Evolutionary conservation across 1,284 basidiomycete genomes (phyloP).

Genomic region (Sporisorium exsertum): DNA sequence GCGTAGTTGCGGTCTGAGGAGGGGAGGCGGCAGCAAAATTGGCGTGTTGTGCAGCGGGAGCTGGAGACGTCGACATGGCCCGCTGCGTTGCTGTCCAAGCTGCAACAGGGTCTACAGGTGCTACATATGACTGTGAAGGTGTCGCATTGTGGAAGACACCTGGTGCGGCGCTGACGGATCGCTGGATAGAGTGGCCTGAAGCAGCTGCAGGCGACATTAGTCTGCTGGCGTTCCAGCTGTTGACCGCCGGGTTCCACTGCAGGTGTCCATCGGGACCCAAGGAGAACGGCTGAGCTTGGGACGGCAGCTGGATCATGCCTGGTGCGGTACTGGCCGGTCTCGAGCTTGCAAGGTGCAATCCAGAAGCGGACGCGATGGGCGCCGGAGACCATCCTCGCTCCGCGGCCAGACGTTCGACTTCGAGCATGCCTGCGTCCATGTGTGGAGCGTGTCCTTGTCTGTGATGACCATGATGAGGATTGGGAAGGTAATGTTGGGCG

Average conservation of each 20-base stretch:
- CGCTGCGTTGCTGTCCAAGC: conserved; percentile 40
- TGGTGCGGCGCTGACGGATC: conserved; percentile 53
- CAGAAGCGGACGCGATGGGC: conserved; percentile 21
- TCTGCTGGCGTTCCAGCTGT: conserved; percentile 45
- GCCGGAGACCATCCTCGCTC: conserved; percentile 64
- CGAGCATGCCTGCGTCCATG: conserved; percentile 39
- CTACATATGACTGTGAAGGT: conserved; percentile 6
- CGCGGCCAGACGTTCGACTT: conserved; percentile 46
- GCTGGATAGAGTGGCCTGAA: conserved; percentile 25
- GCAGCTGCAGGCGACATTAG: conserved; percentile 27
- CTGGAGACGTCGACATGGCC: conserved; percentile 44
- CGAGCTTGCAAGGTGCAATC: conserved; percentile 10
- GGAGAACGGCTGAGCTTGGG: conserved; percentile 36
- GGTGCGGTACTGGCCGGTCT: conserved; percentile 51
- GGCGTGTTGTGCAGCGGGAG: conserved; percentile 16
- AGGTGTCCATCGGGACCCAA: conserved; percentile 29
- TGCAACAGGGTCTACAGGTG: conserved; percentile 8
- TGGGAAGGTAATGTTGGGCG: conserved; percentile 16
- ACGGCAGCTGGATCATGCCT: conserved; percentile 47
- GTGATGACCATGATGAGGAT: conserved; percentile 22
- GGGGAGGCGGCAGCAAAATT: conserved; percentile 14
- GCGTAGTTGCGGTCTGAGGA: conserved; percentile 2
- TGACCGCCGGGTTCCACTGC: conserved; percentile 38
- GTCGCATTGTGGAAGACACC: conserved; percentile 34
- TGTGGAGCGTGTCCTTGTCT: conserved; percentile 13